phyloP scores from a whole-genome alignment of 345 rosid species.

The Salix exigua region DNA sequence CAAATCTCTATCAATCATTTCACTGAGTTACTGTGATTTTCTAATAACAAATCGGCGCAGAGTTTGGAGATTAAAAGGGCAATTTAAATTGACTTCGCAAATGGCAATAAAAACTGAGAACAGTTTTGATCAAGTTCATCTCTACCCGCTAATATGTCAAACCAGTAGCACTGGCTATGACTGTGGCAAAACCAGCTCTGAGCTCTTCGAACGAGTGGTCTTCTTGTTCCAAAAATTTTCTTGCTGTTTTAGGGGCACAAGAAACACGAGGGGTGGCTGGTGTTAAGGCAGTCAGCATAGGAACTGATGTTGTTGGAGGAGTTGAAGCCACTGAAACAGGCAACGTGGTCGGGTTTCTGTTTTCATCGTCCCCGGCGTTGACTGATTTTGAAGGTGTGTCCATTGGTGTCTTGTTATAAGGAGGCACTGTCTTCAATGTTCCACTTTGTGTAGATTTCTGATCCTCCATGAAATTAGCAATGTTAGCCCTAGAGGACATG shows the following conservation, averaged over 20 bases:
- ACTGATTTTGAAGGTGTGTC: slow-evolving; percentile 19
- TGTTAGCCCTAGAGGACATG: slow-evolving; percentile 38
- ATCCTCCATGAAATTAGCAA: slow-evolving; percentile 39
- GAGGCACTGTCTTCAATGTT: slow-evolving; percentile 15
- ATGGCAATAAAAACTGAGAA: neutral
- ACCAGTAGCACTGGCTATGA: neutral
- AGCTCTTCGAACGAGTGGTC: slow-evolving; percentile 50
- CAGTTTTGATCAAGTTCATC: neutral
- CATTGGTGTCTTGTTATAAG: slow-evolving; percentile 16
- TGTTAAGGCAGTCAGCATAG: slow-evolving; percentile 56
- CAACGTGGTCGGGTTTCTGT: slow-evolving; percentile 28
- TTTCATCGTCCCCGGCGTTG: slow-evolving; percentile 27
- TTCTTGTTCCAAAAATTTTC: slow-evolving; percentile 7
- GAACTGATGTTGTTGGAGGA: slow-evolving; percentile 42
- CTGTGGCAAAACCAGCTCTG: slow-evolving; percentile 33
- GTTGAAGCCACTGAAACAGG: slow-evolving; percentile 42
- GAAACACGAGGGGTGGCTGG: slow-evolving; percentile 46
- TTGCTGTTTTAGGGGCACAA: slow-evolving; percentile 10
- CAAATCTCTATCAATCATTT: neutral
- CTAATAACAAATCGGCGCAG: neutral
- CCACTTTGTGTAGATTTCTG: slow-evolving; percentile 24
- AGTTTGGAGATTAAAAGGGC: neutral
- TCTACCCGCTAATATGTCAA: neutral
- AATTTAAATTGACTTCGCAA: neutral
- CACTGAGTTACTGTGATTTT: neutral